Percentiles rank a stretch among this genome's conserved stretches.
These are phyloP conservation scores for Starmerella tilneyi DNA, from an alignment of 805 yeast species.

Conservation along the genomic window DNA sequence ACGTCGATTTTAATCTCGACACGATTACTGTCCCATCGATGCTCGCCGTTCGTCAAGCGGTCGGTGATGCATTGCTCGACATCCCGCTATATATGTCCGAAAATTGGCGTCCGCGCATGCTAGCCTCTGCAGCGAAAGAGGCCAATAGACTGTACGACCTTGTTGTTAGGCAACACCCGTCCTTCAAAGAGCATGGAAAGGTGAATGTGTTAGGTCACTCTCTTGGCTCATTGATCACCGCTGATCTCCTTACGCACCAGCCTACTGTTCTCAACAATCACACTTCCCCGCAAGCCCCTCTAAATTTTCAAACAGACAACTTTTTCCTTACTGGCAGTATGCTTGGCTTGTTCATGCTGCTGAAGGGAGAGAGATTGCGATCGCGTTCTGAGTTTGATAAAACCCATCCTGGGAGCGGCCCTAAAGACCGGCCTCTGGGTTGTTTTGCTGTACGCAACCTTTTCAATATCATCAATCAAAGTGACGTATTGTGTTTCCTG, in stretches of 20 bases:
- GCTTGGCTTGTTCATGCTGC: conserved; percentile 24
- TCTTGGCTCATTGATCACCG: conserved; percentile 69
- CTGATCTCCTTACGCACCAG: conserved; percentile 52
- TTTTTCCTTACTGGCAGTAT: conserved; percentile 38
- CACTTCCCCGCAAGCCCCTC: conserved; percentile 30
- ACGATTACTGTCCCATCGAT: conserved; percentile 73
- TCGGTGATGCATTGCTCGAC: conserved; percentile 82
- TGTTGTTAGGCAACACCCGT: conserved; percentile 58
- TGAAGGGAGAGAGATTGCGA: conserved; percentile 15
- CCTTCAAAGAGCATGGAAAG: conserved; percentile 37
- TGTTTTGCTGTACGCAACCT: conserved; percentile 58
- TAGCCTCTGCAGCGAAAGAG: conserved; percentile 56
- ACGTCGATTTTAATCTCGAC: conserved; percentile 43
- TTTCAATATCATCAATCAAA: conserved; percentile 76
- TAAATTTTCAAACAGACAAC: conserved; percentile 63
- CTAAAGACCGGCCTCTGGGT: conserved; percentile 29
- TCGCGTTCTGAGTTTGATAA: conserved; percentile 15
- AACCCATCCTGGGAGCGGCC: background rate
- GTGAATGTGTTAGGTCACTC: conserved; percentile 81
- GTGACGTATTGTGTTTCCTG: conserved; percentile 85
- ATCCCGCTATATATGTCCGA: conserved; percentile 64
- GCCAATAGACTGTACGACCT: conserved; percentile 57
- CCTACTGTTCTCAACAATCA: conserved; percentile 29
- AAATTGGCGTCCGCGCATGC: conserved; percentile 50
- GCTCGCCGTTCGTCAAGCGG: conserved; percentile 58